Conservation (phyloP, 1,284 basidiomycete genomes). For the Austropuccinia psidii region DNA sequence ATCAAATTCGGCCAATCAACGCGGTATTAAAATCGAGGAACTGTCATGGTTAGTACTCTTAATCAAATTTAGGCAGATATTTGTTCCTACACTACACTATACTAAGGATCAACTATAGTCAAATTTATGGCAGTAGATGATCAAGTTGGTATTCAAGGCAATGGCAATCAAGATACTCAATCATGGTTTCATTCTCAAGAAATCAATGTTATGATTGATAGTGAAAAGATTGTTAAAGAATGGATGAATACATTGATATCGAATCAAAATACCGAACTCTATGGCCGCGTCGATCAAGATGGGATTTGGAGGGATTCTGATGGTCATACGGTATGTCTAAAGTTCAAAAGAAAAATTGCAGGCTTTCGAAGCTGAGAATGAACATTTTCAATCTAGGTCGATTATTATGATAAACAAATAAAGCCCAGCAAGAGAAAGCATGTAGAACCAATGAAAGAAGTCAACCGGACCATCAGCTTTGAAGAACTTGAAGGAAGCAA, state of each 20-base stretch:
- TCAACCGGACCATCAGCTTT: too few species aligned
- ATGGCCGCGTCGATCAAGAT: constrained; percentile 57
- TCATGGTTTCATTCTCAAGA: constrained; percentile 73
- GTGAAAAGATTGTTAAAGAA: constrained; percentile 55
- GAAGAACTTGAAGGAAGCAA: too few species aligned
- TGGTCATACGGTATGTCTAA: constrained; percentile 28
- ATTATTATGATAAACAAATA: too few species aligned
- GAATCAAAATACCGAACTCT: constrained; percentile 64
- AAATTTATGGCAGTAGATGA: constrained; percentile 69
- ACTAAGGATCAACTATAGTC: constrained; percentile 47
- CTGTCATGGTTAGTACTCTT: constrained; percentile 53
- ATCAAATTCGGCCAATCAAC: constrained; percentile 64
- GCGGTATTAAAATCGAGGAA: constrained; percentile 66
- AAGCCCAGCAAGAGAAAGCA: too few species aligned
- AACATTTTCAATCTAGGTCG: too few species aligned
- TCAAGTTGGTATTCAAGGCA: constrained; percentile 62
- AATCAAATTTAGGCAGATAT: background rate
- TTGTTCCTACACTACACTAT: background rate
- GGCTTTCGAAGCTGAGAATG: too few species aligned
- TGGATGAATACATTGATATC: constrained; percentile 59
- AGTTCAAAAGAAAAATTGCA: too few species aligned
- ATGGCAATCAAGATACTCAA: constrained; percentile 64
- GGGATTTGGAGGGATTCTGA: constrained; percentile 59
- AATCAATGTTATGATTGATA: constrained; percentile 68
- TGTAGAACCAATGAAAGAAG: too few species aligned